A percentile compares a stretch with the other conserved stretches of the same genome.
Evolutionary conservation across 345 rosid genomes (phyloP).

Genomic region (Citrus maxima): DNA sequence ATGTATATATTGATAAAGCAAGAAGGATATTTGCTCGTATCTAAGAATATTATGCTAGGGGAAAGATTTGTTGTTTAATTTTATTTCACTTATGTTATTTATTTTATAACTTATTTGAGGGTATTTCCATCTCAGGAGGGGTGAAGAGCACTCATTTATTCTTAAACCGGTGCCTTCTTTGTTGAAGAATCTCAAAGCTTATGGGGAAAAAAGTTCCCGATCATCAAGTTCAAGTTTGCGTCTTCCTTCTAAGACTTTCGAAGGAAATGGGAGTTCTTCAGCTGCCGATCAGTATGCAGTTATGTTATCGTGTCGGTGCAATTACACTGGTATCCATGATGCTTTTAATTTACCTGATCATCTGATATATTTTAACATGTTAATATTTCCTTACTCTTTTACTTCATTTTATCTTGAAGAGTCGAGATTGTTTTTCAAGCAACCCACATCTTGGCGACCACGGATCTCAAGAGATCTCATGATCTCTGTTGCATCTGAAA

Average conservation of each 20-base stretch:
- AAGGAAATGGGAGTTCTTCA: constrained; percentile 42
- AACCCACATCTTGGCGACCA: constrained; percentile 82
- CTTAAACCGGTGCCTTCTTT: constrained; percentile 70
- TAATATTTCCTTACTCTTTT: constrained; percentile 12
- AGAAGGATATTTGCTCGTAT: not conserved
- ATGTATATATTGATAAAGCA: not conserved
- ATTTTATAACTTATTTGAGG: constrained; percentile 12
- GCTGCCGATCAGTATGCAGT: constrained; percentile 66
- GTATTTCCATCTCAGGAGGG: constrained; percentile 62
- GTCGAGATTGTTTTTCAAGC: constrained; percentile 89
- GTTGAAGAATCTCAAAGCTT: constrained; percentile 52
- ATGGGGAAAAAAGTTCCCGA: constrained; percentile 41
- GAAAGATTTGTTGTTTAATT: not conserved
- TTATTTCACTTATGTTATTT: not conserved
- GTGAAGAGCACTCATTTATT: constrained; percentile 96
- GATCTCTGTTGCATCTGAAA: constrained; percentile 91
- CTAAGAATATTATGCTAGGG: not conserved
- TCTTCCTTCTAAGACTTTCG: constrained; percentile 47
- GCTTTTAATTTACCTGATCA: constrained; percentile 18
- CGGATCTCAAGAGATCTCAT: constrained; percentile 73
- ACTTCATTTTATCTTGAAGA: constrained; percentile 37
- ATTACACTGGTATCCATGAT: constrained; percentile 61
- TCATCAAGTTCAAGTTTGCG: constrained; percentile 43
- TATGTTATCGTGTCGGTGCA: constrained; percentile 91
- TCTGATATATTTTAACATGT: constrained; percentile 9